Percentiles rank a stretch among this genome's conserved stretches.
These are phyloP conservation scores for Paracoccidioides brasiliensis DNA, from an alignment of 2,329 filamentous ascomycete genomes.

Conservation along the genomic window DNA sequence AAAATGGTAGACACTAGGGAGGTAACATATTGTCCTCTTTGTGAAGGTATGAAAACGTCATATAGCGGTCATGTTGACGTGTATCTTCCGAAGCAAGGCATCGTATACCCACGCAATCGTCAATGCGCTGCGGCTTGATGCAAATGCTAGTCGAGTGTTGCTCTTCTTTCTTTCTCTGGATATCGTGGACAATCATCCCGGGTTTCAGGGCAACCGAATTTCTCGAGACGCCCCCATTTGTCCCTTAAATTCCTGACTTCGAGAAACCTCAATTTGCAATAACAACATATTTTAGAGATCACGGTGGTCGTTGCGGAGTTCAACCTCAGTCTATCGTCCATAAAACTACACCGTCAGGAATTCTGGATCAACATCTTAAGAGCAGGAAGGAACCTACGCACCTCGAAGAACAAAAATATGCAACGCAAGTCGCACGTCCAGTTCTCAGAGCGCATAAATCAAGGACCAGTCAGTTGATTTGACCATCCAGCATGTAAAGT, in stretches of 20 bases:
- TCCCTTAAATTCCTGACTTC: slow-evolving; percentile 48
- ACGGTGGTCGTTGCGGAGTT: slow-evolving; percentile 38
- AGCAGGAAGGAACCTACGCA: slow-evolving; percentile 4
- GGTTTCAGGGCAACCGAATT: slow-evolving; percentile 36
- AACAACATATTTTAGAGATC: slow-evolving; percentile 39
- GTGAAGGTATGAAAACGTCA: too few species aligned
- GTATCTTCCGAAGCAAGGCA: too few species aligned
- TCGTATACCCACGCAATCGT: slow-evolving; percentile 25
- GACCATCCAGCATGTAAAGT: slow-evolving; percentile 30
- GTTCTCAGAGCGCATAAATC: slow-evolving; percentile 45
- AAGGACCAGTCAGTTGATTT: slow-evolving; percentile 39
- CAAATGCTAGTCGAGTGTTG: too few species aligned
- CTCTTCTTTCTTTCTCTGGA: slow-evolving; percentile 32
- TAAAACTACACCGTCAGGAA: neutral
- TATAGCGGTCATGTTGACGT: too few species aligned
- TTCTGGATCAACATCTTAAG: too few species aligned
- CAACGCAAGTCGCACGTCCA: slow-evolving; percentile 51
- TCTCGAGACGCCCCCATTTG: slow-evolving; percentile 45
- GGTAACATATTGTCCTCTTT: too few species aligned
- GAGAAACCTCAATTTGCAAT: slow-evolving; percentile 44
- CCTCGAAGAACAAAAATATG: slow-evolving; percentile 46
- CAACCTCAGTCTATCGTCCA: slow-evolving; percentile 28
- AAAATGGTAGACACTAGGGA: too few species aligned
- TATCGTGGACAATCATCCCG: slow-evolving; percentile 43
- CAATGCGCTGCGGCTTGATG: too few species aligned